A percentile compares a stretch with the other conserved stretches of the same genome.
These are phyloP conservation scores for Vigna radiata DNA, from an alignment of 306 rosid genomes.

Conservation along the genomic window DNA sequence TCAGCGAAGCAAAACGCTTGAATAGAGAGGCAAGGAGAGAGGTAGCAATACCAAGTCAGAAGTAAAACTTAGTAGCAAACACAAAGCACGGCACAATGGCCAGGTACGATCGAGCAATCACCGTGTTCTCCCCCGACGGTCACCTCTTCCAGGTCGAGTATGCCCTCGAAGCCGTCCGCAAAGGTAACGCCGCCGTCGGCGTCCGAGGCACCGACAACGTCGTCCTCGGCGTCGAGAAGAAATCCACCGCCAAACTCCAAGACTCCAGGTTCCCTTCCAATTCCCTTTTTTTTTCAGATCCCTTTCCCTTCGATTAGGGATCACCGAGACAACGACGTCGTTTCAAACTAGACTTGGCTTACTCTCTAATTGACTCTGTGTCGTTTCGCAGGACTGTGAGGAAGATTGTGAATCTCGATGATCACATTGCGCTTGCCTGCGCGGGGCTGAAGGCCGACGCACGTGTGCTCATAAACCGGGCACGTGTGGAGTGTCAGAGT, in stretches of 20 bases:
- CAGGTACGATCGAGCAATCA: slow-evolving; percentile 95
- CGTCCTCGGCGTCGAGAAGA: slow-evolving; percentile 98
- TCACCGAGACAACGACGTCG: neutral
- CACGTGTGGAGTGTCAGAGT: slow-evolving; percentile 93
- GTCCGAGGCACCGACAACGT: slow-evolving; percentile 97
- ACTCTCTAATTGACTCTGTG: neutral
- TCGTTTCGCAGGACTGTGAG: slow-evolving; percentile 50
- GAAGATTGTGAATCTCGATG: slow-evolving; percentile 56
- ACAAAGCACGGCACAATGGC: slow-evolving; percentile 62
- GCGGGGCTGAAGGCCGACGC: slow-evolving; percentile 99
- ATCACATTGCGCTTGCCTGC: slow-evolving; percentile 84
- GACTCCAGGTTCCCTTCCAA: slow-evolving; percentile 71
- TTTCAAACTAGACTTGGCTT: neutral
- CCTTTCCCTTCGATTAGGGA: neutral
- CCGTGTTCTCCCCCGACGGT: slow-evolving; percentile 97
- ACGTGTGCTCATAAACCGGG: slow-evolving; percentile 86
- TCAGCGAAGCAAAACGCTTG: neutral
- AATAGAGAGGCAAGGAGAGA: neutral
- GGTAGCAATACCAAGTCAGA: slow-evolving; percentile 17
- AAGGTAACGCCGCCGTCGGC: slow-evolving; percentile 99
- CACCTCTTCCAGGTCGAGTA: slow-evolving; percentile 97
- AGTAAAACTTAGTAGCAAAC: neutral
- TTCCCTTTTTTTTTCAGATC: neutral
- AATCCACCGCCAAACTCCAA: slow-evolving; percentile 92
- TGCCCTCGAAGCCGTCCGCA: slow-evolving; percentile 98